Evolutionary conservation across 2,329 filamentous ascomycete species (phyloP), one percentile per base, ranked within the genome.

Genomic region (Neonectria hederae): DNA sequence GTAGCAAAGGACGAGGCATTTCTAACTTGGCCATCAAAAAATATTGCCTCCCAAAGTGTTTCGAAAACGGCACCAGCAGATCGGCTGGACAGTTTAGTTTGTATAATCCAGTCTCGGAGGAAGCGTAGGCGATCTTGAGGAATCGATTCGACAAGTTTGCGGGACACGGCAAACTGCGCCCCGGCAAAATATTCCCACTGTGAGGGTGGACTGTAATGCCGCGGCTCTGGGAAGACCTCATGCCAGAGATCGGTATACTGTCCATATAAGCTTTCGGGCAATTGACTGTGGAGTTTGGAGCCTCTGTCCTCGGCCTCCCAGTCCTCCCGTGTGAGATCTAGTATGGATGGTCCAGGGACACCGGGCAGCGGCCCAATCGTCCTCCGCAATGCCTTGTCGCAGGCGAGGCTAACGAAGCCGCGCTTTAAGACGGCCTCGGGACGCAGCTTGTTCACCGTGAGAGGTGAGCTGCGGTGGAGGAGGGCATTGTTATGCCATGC

Each of bases 401-500:
- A 61, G 19, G 51, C 51, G 42, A 55, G 43, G 22, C 43, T 55
- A 3, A 61, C 43, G 35, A 54, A 61, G 9, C 58, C 58, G 19
- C 32, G 42, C 5, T 51, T 51, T 19, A 61, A 21, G 24, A 61
- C 51, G n/a, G 43, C 51, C 32, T 54, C 30, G 10, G 58, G 43
- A 5, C 32, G 58, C 32, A 60, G 24, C 43, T 42, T 61, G 19
- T 61, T 61, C 22, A 61, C 58, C 4, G 58, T 51, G 24, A 54
- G 43, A 11, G 51, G 11, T n/a, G 58, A 54, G 32, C 58, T 61
- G 43, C 58, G 58, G 30, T 14, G 40, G 4, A 61, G 43, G 24
- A 61, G 58, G 3, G 58, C 58, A 13, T 61, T 61, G n/a, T 61
- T 61, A 21, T 61, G 58, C 58, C 58, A 61, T 13, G 58, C 19